Base-by-base conservation (phyloP, 2,329 filamentous ascomycete species). In the Bimuria novae-zelandiae region DNA sequence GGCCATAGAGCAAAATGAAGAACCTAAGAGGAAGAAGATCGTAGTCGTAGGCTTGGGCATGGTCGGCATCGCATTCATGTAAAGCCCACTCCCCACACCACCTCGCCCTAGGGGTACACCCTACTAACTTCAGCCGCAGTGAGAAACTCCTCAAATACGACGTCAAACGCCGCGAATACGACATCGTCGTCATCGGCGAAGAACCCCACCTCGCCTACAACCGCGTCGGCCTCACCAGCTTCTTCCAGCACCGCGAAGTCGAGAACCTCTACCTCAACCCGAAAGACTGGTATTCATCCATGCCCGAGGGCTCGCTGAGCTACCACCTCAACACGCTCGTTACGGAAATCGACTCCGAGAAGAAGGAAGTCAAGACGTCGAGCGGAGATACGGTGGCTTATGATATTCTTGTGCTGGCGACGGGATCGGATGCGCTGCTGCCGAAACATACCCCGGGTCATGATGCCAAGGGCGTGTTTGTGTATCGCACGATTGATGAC, bases 21-120 rank as follows among this genome's bases (percentile, higher is more conserved):
- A 62, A 47, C 58, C 59, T 29, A 59, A 76, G 55, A 77, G 84
- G 56, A 90, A 89, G 72, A 86, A 82, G 67, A 76, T 95, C 30
- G 90, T 95, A 2, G 86, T 96, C 32, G 90, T 96, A 33, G 92
- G 92, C 8, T 75, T 96, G 75, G 92, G 92, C 2, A 97, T 97
- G 92, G 92, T 96, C 39, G 90, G 89, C 33, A 88, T 94, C 62
- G 87, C 89, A 36, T 93, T 95, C 71, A 90, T 95, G 89, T 93
- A 76, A 80, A 88, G 21, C 23, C 17, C 6, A 16, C 10, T 6
- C 5, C 17, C n/a, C n/a, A n/a, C n/a, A n/a, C n/a, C n/a, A n/a
- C n/a, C n/a, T n/a, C n/a, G n/a, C n/a, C n/a, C n/a, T n/a, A n/a
- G n/a, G n/a, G n/a, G n/a, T n/a, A n/a, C n/a, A n/a, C n/a, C n/a